A percentile compares a stretch with the other conserved stretches of the same genome.
Conservation (phyloP, 179 eudicot species). For the Monotropa hypopitys region DNA sequence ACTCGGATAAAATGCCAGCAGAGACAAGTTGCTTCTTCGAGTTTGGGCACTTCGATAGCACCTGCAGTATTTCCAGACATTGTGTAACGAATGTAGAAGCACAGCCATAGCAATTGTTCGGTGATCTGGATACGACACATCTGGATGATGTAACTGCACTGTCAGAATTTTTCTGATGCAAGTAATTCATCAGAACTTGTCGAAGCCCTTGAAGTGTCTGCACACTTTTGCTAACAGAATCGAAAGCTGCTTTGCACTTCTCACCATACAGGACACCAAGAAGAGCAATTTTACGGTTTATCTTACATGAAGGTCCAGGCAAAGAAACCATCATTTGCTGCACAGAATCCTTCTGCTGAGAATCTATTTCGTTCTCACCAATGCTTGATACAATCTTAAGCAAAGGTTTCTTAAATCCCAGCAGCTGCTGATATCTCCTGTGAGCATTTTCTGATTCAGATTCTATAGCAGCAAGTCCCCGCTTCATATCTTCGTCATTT, state of each 20-base stretch:
- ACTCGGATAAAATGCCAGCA: slow-evolving; percentile 78
- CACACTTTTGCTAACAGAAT: slow-evolving; percentile 98
- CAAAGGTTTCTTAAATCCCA: slow-evolving; percentile 94
- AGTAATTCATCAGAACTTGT: slow-evolving; percentile 84
- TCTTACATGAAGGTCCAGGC: slow-evolving; percentile 97
- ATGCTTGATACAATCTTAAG: slow-evolving; percentile 97
- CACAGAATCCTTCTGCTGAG: slow-evolving; percentile 98
- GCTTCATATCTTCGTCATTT: slow-evolving; percentile 98
- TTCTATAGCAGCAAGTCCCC: slow-evolving; percentile 94
- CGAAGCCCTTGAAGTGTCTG: slow-evolving; percentile 99
- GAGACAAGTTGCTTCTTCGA: slow-evolving; percentile 93
- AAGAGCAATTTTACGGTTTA: slow-evolving; percentile 95
- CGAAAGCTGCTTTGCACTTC: slow-evolving; percentile 99
- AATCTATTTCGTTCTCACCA: slow-evolving; percentile 96
- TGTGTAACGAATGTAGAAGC: slow-evolving; percentile 92
- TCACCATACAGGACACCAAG: slow-evolving; percentile 99
- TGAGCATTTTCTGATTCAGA: slow-evolving; percentile 99
- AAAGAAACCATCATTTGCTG: slow-evolving; percentile 99
- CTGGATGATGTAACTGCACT: slow-evolving; percentile 50
- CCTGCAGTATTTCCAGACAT: slow-evolving; percentile 91
- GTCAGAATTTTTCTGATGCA: slow-evolving; percentile 72
- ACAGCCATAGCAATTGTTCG: slow-evolving; percentile 97
- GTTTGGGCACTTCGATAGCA: slow-evolving; percentile 73
- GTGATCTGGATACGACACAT: slow-evolving; percentile 72
- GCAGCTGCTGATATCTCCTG: slow-evolving; percentile 93